Evolutionary conservation across 129 eudicot genomes (phyloP), one percentile per base, ranked within the genome.

Genomic region (Arctium lappa): DNA sequence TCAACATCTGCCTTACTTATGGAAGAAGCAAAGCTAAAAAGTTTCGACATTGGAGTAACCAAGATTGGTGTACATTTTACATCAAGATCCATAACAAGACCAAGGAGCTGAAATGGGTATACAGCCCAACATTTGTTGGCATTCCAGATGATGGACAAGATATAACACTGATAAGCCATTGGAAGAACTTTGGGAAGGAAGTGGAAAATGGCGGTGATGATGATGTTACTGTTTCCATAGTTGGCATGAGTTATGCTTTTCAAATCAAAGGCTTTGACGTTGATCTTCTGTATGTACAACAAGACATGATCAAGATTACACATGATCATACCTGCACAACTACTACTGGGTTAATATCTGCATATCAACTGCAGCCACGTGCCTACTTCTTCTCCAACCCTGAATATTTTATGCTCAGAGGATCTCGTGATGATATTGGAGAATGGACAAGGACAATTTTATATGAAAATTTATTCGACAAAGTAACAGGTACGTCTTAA

Each of bases 81-180:
- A 81, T 69, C 40, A 81, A 29, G 46, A 32, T 70, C 75, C 34
- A 46, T n/a, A 53, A 81, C 22, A 81, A 53, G 84, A 81, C 84
- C 33, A 72, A 72, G 72, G 76, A 48, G 16, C 42, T 72, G 5
- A 81, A 81, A 65, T 81, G 84, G 84, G 27, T 81, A 13, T 72
- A 81, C 84, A 9, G 30, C 42, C 84, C 84, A 30, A 48, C 68
- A 31, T 72, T 46, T 48, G 53, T 72, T 33, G 84, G 77, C 11
- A 42, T 81, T 31, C 53, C 76, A 81, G 72, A 33, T 27, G 65
- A 31, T 2, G 10, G 42, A 12, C 56, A 81, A n/a, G 48, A 70
- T 38, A 72, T 71, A 29, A 32, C 76, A 70, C 38, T 74, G 60
- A 15, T 81, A 32, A 48, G 78, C 27, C 78, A 46, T n/a, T 81